Percentiles rank a stretch among this genome's conserved stretches.
Conservation (phyloP, 2,329 filamentous ascomycete genomes). For the Calonectria multiphialidica region DNA sequence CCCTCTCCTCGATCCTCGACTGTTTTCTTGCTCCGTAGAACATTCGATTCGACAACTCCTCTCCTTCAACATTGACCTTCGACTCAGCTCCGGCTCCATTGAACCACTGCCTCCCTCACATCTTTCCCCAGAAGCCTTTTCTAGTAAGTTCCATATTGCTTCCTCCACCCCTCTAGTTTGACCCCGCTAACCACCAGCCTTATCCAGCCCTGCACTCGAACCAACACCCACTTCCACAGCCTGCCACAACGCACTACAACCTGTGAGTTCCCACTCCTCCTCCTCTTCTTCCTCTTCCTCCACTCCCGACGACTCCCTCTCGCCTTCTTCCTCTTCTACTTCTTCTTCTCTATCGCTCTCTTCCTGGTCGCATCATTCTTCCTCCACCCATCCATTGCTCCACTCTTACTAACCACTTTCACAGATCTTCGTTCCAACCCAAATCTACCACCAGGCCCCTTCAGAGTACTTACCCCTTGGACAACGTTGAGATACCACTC, state of each 20-base stretch:
- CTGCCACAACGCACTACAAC: not conserved
- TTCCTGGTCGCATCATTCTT: not conserved
- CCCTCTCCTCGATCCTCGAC: not conserved
- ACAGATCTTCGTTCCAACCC: not conserved
- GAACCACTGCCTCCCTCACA: not conserved
- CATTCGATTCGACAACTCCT: not conserved
- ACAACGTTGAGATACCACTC: not conserved
- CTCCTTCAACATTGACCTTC: not conserved
- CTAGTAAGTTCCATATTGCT: not conserved
- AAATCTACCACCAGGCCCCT: not conserved
- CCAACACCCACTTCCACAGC: not conserved
- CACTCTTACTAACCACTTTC: not conserved
- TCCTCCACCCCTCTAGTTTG: not conserved
- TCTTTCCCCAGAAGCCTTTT: not conserved
- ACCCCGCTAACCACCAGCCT: constrained; percentile 3
- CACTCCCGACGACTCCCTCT: not conserved
- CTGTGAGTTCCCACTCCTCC: not conserved
- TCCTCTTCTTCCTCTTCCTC: not conserved
- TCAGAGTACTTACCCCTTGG: not conserved
- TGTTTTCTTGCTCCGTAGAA: not conserved
- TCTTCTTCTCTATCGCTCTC: not conserved
- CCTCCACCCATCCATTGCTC: not conserved
- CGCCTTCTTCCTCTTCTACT: not conserved
- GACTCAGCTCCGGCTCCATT: not conserved
- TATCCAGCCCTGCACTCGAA: not conserved